Percentiles rank a stretch among this genome's conserved stretches.
These are phyloP conservation scores for Arxiozyma slooffiae DNA, from an alignment of 1,139 yeast genomes.

Conservation along the genomic window DNA sequence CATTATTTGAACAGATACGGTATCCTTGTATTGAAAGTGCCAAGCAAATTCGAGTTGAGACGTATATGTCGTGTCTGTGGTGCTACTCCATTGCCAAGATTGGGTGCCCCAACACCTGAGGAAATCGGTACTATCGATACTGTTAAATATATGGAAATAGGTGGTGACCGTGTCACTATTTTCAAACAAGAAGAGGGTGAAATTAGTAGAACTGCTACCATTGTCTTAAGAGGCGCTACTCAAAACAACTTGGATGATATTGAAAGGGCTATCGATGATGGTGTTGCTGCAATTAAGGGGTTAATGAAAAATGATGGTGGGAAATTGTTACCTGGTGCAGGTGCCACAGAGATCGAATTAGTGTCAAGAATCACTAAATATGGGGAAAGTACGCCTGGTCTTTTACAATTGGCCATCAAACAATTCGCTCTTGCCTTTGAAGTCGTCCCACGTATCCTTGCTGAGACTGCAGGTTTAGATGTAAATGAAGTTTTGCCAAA, in stretches of 20 bases:
- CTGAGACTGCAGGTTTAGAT: conserved; percentile 92
- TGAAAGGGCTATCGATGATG: conserved; percentile 95
- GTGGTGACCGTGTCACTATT: conserved; percentile 94
- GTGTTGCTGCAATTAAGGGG: conserved; percentile 87
- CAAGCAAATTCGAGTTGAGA: conserved; percentile 88
- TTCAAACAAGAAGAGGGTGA: conserved; percentile 68
- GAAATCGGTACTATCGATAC: conserved; percentile 84
- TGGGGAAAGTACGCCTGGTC: conserved; percentile 92
- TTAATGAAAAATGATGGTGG: conserved; percentile 58
- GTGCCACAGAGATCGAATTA: conserved; percentile 88
- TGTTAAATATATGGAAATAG: conserved; percentile 87
- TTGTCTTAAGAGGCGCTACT: conserved; percentile 94
- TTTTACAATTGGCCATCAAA: conserved; percentile 86
- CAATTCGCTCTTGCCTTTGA: conserved; percentile 92
- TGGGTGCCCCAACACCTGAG: conserved; percentile 93
- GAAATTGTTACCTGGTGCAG: conserved; percentile 89
- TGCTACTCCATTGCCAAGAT: conserved; percentile 88
- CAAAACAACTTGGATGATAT: conserved; percentile 86
- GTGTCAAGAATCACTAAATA: conserved; percentile 68
- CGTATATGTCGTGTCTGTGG: conserved; percentile 95
- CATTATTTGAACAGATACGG: conserved; percentile 85
- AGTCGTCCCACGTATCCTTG: conserved; percentile 81
- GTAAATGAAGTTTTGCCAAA: conserved; percentile 79
- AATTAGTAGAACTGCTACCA: conserved; percentile 75
- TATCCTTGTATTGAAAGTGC: conserved; percentile 77